Percentiles rank a stretch among this genome's conserved stretches.
Conservation (phyloP, 768 basidiomycete genomes). For the Agaricus blazei region DNA sequence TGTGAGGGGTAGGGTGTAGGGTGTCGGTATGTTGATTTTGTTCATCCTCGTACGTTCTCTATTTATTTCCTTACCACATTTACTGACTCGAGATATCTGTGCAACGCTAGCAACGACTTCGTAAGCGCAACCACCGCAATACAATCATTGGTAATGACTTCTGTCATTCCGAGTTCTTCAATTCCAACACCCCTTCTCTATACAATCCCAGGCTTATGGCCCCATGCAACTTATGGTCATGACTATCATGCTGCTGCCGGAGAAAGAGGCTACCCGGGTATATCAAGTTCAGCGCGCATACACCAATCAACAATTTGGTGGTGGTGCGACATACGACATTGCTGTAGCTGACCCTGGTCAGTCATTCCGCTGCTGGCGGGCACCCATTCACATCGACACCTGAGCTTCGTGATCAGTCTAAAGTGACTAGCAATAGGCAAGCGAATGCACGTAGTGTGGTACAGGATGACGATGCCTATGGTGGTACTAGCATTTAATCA, state of each 20-base stretch:
- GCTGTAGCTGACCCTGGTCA: conserved; percentile 16
- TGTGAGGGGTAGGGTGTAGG: conserved; percentile 15
- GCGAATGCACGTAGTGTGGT: conserved; percentile 16
- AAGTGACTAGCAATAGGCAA: conserved; percentile 7
- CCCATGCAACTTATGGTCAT: conserved; percentile 29
- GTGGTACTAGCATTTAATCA: conserved; percentile 19
- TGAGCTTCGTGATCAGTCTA: not conserved
- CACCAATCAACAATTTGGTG: conserved; percentile 15
- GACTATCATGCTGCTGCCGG: conserved; percentile 14
- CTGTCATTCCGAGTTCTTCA: conserved; percentile 24
- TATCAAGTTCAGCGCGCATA: conserved; percentile 22
- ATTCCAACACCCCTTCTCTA: conserved; percentile 27
- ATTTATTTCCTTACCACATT: not conserved
- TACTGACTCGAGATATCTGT: too few relatives aligned
- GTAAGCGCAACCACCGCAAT: conserved; percentile 24
- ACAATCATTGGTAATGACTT: conserved; percentile 28
- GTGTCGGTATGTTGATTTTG: conserved; percentile 32
- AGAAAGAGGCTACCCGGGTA: conserved; percentile 23
- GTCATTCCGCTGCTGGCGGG: not conserved
- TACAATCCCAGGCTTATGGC: conserved; percentile 42
- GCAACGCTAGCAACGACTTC: conserved; percentile 30
- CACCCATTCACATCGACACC: not conserved
- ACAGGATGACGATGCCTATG: conserved; percentile 30
- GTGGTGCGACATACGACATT: conserved; percentile 10
- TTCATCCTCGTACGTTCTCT: conserved; percentile 33